Evolutionary conservation across 768 basidiomycete genomes (phyloP).

Genomic region (Suillus paluster): DNA sequence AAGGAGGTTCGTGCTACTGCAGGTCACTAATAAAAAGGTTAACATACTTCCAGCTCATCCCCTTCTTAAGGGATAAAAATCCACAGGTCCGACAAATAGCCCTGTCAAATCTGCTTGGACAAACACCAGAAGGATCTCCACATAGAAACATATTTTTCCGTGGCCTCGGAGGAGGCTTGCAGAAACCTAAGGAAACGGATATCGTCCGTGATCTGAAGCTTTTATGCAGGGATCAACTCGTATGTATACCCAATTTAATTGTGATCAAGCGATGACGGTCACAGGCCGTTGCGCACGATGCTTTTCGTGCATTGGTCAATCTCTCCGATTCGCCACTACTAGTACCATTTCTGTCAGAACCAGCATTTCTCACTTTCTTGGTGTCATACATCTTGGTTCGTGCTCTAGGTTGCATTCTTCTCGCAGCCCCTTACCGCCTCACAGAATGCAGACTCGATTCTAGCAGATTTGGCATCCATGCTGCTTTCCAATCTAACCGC

Average conservation of each 20-base stretch:
- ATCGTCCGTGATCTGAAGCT: slow-evolving; percentile 81
- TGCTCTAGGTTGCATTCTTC: slow-evolving; percentile 3
- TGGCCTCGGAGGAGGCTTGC: slow-evolving; percentile 58
- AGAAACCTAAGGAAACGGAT: slow-evolving; percentile 64
- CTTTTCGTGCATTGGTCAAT: slow-evolving; percentile 92
- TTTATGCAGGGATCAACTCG: slow-evolving; percentile 88
- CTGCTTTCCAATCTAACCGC: slow-evolving; percentile 92
- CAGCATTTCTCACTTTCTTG: slow-evolving; percentile 76
- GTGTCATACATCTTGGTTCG: slow-evolving; percentile 88
- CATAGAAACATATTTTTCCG: slow-evolving; percentile 77
- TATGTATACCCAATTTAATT: slow-evolving; percentile 34
- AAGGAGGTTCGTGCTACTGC: slow-evolving; percentile 38
- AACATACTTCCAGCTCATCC: slow-evolving; percentile 59
- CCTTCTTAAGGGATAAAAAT: slow-evolving; percentile 85
- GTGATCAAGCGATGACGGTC: slow-evolving; percentile 18
- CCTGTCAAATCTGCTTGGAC: slow-evolving; percentile 78
- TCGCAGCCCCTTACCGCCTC: slow-evolving; percentile 13
- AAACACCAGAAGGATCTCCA: slow-evolving; percentile 74
- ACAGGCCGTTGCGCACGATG: slow-evolving; percentile 91
- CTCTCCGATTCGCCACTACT: slow-evolving; percentile 84
- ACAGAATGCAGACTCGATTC: slow-evolving; percentile 87
- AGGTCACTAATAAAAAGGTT: slow-evolving; percentile 15
- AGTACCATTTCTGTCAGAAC: slow-evolving; percentile 67
- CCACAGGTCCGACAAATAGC: slow-evolving; percentile 89
- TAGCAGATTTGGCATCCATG: slow-evolving; percentile 97